phyloP scores from a whole-genome alignment of 805 yeast genomes.

The Ogataea siamensis region DNA sequence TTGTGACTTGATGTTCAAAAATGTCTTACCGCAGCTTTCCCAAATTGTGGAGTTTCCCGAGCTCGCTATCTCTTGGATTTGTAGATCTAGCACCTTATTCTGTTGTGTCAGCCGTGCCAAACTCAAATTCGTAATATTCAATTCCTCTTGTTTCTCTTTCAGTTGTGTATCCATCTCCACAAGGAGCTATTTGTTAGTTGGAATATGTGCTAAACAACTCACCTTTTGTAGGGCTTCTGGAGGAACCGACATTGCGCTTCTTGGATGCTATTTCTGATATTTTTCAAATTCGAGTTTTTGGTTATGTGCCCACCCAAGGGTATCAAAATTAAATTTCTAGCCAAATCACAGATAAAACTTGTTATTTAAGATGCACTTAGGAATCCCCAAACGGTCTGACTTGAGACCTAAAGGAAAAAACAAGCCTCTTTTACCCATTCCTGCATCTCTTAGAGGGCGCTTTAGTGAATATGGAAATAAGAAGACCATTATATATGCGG shows the following conservation, averaged over 20 bases:
- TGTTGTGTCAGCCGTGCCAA: constrained; percentile 48
- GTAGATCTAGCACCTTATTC: constrained; percentile 51
- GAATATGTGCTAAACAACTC: constrained; percentile 5
- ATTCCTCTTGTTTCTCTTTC: constrained; percentile 56
- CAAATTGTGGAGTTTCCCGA: constrained; percentile 58
- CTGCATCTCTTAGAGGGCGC: constrained; percentile 19
- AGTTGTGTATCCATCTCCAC: constrained; percentile 67
- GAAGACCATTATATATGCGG: constrained; percentile 7
- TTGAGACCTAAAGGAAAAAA: constrained; percentile 23
- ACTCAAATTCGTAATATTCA: constrained; percentile 53
- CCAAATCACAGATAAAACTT: constrained; percentile 6
- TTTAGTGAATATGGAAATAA: constrained; percentile 15
- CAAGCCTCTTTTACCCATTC: constrained; percentile 21
- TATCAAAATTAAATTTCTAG: background rate
- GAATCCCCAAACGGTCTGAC: constrained; percentile 28
- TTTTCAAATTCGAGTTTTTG: background rate
- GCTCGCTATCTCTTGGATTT: constrained; percentile 51
- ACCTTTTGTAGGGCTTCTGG: constrained; percentile 44
- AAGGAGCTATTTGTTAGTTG: constrained; percentile 38
- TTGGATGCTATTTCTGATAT: background rate
- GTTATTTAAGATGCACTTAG: constrained; percentile 23
- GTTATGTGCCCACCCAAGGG: constrained; percentile 10
- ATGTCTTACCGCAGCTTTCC: constrained; percentile 84
- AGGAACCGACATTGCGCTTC: constrained; percentile 38
- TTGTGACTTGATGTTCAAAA: constrained; percentile 44